Evolutionary conservation across 208 protist genomes (phyloP), one percentile per base, ranked within the genome.

Genomic region (Wallacemonas collosoma): DNA sequence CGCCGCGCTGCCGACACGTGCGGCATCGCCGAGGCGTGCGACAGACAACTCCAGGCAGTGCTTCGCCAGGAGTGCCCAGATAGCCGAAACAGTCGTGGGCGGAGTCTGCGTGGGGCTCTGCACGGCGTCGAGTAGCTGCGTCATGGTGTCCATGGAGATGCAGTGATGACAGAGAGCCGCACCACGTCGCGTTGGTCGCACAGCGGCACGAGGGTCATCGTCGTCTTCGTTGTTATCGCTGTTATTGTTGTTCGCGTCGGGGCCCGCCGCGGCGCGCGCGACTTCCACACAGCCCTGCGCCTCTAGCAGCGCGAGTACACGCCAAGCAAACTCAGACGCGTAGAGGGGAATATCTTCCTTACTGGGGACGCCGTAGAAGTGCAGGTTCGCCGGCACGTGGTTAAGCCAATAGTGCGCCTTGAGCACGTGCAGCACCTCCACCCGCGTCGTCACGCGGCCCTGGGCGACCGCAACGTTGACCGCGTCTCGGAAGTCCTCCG

Each of bases 371-470:
- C 83, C 88, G 73, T 97, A 95, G 72, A 94, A 95, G 72, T 88
- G 82, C 15, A 87, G 69, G 53, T 95, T 92, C 4, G 82, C 76
- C 56, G 83, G 83, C 6, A 95, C 73, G 75, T 95, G 88, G 71
- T 88, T 76, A 14, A 94, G 80, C 69, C 95, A 89, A 79, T 97
- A 97, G 77, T 94, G 90, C 50, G 83, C 83, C 68, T 88, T 75
- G 48, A 97, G 76, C 44, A 95, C 81, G 38, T 89, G 86, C 56
- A 97, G 72, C 55, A 91, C 88, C 35, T 91, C 81, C 12, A 80
- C 71, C 71, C 85, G 91, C 71, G 68, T 85, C 39, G 11, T 38
- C 36, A 76, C 88, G n/a, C 85, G 80, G 5, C 83, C 78, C 53
- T 91, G 72, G 43, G 83, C 89, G 15, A 97, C 77, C 1, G 90